Percentiles rank a stretch among this genome's conserved stretches.
phyloP scores from a whole-genome alignment of 2,329 filamentous ascomycete genomes.

The Diaporthe destruens region DNA sequence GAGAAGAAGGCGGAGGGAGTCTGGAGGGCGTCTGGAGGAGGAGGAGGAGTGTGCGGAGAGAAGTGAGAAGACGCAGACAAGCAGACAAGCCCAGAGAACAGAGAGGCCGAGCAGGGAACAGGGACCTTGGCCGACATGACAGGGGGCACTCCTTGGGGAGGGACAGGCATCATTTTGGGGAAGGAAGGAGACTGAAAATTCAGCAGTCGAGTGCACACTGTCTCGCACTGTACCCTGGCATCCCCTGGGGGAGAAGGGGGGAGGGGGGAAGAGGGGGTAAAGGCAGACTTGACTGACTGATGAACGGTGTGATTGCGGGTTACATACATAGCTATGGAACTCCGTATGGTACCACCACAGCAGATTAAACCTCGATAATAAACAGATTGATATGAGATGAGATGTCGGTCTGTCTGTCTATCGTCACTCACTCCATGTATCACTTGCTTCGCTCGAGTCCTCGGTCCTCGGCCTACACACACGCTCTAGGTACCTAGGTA shows the following conservation, averaged over 20 bases:
- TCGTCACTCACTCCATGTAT: neutral
- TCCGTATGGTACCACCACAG: conserved; percentile 15
- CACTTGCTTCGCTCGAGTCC: neutral
- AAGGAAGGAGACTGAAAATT: conserved; percentile 23
- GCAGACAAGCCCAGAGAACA: neutral
- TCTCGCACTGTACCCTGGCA: neutral
- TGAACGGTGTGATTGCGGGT: conserved; percentile 16
- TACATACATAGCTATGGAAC: conserved; percentile 9
- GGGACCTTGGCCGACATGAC: neutral
- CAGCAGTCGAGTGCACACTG: conserved; percentile 17
- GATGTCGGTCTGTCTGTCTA: conserved; percentile 3
- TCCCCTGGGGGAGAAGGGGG: neutral
- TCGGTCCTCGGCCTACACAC: conserved; percentile 1
- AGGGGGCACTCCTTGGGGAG: neutral
- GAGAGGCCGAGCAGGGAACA: conserved; percentile 22
- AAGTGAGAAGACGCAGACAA: neutral
- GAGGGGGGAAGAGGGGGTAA: neutral
- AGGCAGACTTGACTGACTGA: too few relatives aligned
- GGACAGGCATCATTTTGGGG: conserved; percentile 5
- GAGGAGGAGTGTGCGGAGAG: conserved; percentile 26
- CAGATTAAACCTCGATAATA: conserved; percentile 20
- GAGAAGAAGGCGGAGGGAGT: conserved; percentile 29
- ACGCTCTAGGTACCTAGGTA: too few relatives aligned
- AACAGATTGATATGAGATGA: conserved; percentile 29
- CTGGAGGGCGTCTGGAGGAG: conserved; percentile 18